Conservation (phyloP, 192 early-diverging fungal genomes). For the Coemansia sp. region DNA sequence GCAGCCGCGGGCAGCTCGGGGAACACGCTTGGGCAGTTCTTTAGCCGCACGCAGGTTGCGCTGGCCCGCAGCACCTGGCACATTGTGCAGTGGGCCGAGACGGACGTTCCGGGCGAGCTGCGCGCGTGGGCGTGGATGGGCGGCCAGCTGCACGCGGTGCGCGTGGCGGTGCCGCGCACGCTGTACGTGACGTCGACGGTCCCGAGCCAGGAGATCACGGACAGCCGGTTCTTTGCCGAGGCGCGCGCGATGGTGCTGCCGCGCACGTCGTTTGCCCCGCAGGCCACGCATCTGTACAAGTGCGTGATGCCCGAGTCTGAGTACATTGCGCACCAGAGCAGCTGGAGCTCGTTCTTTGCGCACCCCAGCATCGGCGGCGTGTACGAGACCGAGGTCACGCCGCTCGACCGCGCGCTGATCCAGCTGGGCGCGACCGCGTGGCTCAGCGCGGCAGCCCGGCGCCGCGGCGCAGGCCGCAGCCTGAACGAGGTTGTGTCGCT, state of each 20-base stretch:
- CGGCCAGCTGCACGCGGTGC: conserved; percentile 66
- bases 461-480: conserved; percentile 6
- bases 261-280: conserved; percentile 57
- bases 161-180: conserved; percentile 73
- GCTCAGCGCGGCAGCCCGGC: conserved; percentile 28
- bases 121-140: conserved; percentile 80
- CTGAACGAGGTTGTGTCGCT: conserved; percentile 24
- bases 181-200: conserved; percentile 82
- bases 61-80: conserved; percentile 75
- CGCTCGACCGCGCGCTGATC: conserved; percentile 78
- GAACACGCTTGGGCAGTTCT: conserved; percentile 53
- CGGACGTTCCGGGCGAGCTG: conserved; percentile 83
- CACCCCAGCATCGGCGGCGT: conserved; percentile 88
- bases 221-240: conserved; percentile 46
- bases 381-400: conserved; percentile 88
- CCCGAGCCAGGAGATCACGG: conserved; percentile 50
- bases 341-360: conserved; percentile 78
- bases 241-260: conserved; percentile 65
- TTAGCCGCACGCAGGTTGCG: conserved; percentile 64
- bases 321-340: conserved; percentile 68
- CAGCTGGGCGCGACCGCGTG: conserved; percentile 63
- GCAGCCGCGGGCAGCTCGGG: too few species aligned
- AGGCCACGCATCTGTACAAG: conserved; percentile 71
- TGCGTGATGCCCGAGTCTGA: conserved; percentile 78
- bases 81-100: conserved; percentile 81